Conservation (phyloP, 306 rosid genomes). For the Cicer bijugum region DNA sequence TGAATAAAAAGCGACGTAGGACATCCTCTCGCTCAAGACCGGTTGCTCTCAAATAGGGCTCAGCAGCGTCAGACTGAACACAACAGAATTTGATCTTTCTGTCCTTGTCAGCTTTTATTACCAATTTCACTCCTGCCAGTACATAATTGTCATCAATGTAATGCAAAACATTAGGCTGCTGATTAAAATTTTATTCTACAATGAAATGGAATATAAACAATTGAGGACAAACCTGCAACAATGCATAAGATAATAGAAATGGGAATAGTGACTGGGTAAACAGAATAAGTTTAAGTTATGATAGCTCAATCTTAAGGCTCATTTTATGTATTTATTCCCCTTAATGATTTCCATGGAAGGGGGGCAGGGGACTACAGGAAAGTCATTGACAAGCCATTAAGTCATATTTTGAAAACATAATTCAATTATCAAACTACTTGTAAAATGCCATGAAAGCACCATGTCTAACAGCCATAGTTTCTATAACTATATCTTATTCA, state of each 20-base stretch:
- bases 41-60: constrained; percentile 66
- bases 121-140: constrained; percentile 71
- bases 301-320: neutral
- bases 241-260: constrained; percentile 1
- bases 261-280: neutral
- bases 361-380: neutral
- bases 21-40: constrained; percentile 73
- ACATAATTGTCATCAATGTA: constrained; percentile 25
- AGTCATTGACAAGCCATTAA: neutral
- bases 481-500: constrained; percentile 8
- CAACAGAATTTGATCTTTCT: constrained; percentile 76
- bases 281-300: constrained; percentile 3
- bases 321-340: neutral
- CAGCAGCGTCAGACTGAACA: constrained; percentile 72
- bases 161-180: neutral
- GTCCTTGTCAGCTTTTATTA: constrained; percentile 65
- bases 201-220: constrained; percentile 19
- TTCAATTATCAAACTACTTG: neutral
- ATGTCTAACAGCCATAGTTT: neutral
- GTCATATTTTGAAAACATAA: neutral
- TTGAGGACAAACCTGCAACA: constrained; percentile 20
- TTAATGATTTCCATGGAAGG: neutral
- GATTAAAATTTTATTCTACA: neutral
- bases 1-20: constrained; percentile 60
- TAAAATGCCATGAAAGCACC: constrained; percentile 22